Base-by-base conservation (phyloP, 2,329 filamentous ascomycete species). In the Pyrenochaeta sp. region DNA sequence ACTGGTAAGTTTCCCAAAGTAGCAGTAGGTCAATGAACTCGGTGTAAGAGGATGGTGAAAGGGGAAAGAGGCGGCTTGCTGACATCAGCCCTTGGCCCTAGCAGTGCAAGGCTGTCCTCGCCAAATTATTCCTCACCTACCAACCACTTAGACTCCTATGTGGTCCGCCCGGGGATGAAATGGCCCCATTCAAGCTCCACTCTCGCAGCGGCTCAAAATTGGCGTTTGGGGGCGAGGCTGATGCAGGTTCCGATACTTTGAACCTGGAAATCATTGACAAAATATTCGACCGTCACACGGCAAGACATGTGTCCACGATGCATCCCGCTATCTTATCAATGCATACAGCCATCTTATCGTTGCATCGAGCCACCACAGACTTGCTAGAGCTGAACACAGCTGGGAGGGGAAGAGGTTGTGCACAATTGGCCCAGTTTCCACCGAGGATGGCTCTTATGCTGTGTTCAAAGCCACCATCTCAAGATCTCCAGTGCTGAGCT, bases 381-480 rank as follows among this genome's bases (percentile, higher is more conserved):
- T n/a, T n/a, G n/a, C n/a, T n/a, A n/a, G n/a, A n/a, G n/a, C n/a
- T n/a, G n/a, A n/a, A n/a, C n/a, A n/a, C n/a, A n/a, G n/a, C n/a
- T n/a, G n/a, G n/a, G n/a, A n/a, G n/a, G n/a, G n/a, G n/a, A n/a
- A n/a, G n/a, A n/a, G n/a, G 23, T 14, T 27, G n/a, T 29, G 36
- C 18, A 18, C 10, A 19, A 19, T 24, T 18, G 9, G 19, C 22
- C 21, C 11, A 14, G 23, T 23, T 13, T 22, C 13, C 13, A 8
- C 21, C 6, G 40, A 28, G 40, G 31, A 31, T 42, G 40, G 40
- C 40, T 31, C 18, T 13, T 8, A n/a, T 27, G 31, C 27, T 17
- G 41, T 32, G 31, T 27, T 22, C 27, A 37, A 19, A 24, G 34
- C 34, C 34, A 32, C 34, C 4, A 2, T 17, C 11, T n/a, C 22